phyloP scores from a whole-genome alignment of 306 rosid species.

The Arachis stenosperma region DNA sequence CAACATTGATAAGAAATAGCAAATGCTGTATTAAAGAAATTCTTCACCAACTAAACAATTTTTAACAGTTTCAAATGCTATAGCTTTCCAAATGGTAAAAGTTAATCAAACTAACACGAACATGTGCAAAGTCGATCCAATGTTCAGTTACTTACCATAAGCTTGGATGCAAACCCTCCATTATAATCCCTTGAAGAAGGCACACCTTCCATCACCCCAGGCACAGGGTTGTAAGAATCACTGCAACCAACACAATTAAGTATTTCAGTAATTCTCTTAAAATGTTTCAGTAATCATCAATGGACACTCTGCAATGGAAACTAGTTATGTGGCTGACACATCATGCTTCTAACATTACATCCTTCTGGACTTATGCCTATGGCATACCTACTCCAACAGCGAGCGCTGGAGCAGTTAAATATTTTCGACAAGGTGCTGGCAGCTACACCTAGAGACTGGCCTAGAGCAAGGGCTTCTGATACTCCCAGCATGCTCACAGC shows the following conservation, averaged over 20 bases:
- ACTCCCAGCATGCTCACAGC: constrained; percentile 96
- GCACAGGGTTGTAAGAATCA: constrained; percentile 94
- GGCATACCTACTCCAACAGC: constrained; percentile 95
- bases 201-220: constrained; percentile 89
- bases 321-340: too few species aligned
- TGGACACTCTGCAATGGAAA: too few species aligned
- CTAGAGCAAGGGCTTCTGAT: constrained; percentile 93
- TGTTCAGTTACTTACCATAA: constrained; percentile 65
- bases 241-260: constrained; percentile 52
- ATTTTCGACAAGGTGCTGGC: constrained; percentile 77
- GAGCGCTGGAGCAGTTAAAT: constrained; percentile 91
- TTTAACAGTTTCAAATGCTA: neutral
- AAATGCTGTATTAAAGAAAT: neutral
- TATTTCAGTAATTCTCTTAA: neutral
- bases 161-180: constrained; percentile 96
- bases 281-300: too few species aligned
- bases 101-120: constrained; percentile 14
- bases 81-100: constrained; percentile 27
- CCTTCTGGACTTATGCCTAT: too few species aligned
- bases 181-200: constrained; percentile 86
- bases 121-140: constrained; percentile 14
- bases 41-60: neutral
- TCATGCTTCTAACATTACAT: too few species aligned
- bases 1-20: neutral
- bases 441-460: constrained; percentile 84